These are phyloP conservation scores for Cucumis cinereus DNA, from an alignment of 306 rosid species.

Conservation along the genomic window DNA sequence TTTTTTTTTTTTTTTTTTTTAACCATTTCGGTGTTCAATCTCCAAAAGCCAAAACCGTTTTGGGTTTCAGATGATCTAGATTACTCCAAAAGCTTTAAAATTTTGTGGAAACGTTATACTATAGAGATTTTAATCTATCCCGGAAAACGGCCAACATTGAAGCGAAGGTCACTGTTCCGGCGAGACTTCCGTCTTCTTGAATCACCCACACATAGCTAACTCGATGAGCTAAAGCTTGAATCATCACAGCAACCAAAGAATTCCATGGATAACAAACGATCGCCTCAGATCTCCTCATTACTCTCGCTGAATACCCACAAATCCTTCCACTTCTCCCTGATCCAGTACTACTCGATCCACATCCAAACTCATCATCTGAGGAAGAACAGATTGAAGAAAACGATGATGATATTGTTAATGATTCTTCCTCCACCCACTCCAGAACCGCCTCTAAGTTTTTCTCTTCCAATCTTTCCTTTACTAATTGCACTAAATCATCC, in stretches of 20 bases:
- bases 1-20: too few species aligned
- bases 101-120: constrained; percentile 1
- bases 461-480: constrained; percentile 50
- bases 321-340: constrained; percentile 34
- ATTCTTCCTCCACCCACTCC: constrained; percentile 58
- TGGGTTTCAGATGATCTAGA: neutral
- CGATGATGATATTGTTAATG: constrained; percentile 25
- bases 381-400: constrained; percentile 42
- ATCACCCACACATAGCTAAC: constrained; percentile 80
- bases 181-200: constrained; percentile 52
- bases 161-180: constrained; percentile 52
- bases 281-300: constrained; percentile 49
- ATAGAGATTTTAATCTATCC: constrained; percentile 34
- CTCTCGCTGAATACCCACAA: constrained; percentile 46
- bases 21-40: neutral
- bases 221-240: constrained; percentile 82
- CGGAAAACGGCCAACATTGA: constrained; percentile 56
- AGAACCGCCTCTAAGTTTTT: constrained; percentile 23
- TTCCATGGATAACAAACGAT: constrained; percentile 68
- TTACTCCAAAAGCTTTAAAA: neutral
- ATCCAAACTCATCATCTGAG: constrained; percentile 54
- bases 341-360: neutral
- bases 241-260: constrained; percentile 78
- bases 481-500: constrained; percentile 56
- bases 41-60: neutral